Percentiles rank a stretch among this genome's conserved stretches.
These are phyloP conservation scores for Vaccinium vitisidaea DNA, from an alignment of 148 eudicot species.

Conservation along the genomic window DNA sequence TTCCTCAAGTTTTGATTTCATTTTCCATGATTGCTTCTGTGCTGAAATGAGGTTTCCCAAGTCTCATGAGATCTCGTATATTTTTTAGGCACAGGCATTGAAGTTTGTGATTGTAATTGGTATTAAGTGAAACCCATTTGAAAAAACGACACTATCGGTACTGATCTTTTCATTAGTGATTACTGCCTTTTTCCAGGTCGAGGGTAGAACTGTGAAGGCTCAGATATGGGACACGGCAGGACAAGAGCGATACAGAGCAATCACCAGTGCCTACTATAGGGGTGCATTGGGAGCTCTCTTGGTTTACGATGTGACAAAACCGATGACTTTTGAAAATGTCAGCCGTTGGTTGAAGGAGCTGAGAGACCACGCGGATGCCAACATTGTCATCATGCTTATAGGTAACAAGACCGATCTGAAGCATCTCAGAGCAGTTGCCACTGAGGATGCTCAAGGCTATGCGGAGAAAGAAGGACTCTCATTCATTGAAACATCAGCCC, in stretches of 20 bases:
- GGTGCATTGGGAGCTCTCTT: constrained; percentile 64
- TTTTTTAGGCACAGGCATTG: not conserved
- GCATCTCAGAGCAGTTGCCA: constrained; percentile 58
- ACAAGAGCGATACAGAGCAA: constrained; percentile 62
- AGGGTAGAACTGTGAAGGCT: constrained; percentile 58
- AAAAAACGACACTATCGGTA: not conserved
- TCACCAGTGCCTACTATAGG: constrained; percentile 62
- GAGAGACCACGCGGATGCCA: constrained; percentile 60
- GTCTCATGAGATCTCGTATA: not conserved
- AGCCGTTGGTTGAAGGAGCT: constrained; percentile 66
- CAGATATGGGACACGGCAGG: constrained; percentile 70
- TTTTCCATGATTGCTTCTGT: not conserved
- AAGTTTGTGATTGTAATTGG: not conserved
- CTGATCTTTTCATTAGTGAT: not conserved
- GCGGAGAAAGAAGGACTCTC: constrained; percentile 66
- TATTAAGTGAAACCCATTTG: not conserved
- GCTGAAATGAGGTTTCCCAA: not conserved
- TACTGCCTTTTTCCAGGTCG: constrained; percentile 35
- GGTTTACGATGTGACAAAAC: constrained; percentile 59
- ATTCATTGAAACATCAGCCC: constrained; percentile 61
- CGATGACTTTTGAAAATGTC: constrained; percentile 56
- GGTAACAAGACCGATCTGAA: constrained; percentile 65
- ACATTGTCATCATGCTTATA: constrained; percentile 60
- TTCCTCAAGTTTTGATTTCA: not conserved
- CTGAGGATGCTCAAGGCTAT: constrained; percentile 59